Base-by-base conservation (phyloP, 2,329 filamentous ascomycete genomes). In the Aspergillus jensenii region DNA sequence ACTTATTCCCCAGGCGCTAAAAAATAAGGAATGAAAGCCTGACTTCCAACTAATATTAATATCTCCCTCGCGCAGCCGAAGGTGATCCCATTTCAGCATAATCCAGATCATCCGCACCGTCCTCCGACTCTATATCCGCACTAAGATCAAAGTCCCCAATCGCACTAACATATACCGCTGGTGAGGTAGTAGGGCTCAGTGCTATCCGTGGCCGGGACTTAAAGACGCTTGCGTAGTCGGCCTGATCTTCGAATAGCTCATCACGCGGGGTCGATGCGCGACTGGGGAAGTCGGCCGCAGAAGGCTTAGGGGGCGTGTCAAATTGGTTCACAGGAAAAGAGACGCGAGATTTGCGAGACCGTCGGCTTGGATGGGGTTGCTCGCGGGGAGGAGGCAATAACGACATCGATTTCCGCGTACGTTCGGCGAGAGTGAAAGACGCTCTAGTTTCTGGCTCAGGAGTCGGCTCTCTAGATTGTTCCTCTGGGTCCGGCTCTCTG, bases 201-300 rank as follows among this genome's bases (percentile, higher is more conserved):
- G 88, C 87, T 64, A 97, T 86, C 73, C 87, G 89, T 0, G 93
- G 93, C 63, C 93, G 78, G 62, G 90, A 93, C 75, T 88, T 90
- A 72, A 97, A 97, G 1, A 96, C 88, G 25, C 88, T 89, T 59
- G 90, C 88, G 72, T 91, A 90, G 59, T 96, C 91, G 4, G 83
- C 81, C 63, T 91, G 87, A 55, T 87, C 82, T 15, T 82, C 82
- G 27, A 96, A 87, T 41, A 96, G 76, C 62, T 88, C 84, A 68
- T 93, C 88, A 0, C 83, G 81, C 8, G 90, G 81, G 1, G 86
- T 81, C 4, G 79, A 76, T 21, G 73, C 75, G 59, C 76, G 62
- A 19, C 55, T 43, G 59, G 58, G 52, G 21, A 61, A 50, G 61
- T 64, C 44, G 48, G 53, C 23, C 6, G 50, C 39, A 2, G 60